Evolutionary conservation across 139 green algal species (phyloP), one percentile per base, ranked within the genome.

Genomic region (Dunaliella sp.): DNA sequence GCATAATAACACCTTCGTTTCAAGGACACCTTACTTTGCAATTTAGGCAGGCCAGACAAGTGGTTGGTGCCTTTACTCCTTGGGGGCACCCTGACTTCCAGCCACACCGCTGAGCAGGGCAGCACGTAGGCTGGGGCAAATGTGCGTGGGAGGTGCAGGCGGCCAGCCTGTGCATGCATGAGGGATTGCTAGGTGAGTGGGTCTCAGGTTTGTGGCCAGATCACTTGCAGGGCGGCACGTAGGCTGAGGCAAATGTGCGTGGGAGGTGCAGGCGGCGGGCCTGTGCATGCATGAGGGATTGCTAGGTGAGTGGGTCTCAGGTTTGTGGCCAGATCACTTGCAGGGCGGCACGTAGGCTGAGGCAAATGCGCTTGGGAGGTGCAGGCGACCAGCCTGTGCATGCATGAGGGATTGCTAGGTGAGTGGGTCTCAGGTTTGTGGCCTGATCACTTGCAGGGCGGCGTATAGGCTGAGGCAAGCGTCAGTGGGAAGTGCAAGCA

Each of bases 11-110:
- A n/a, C n/a, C n/a, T n/a, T n/a, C n/a, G n/a, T n/a, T n/a, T n/a
- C n/a, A n/a, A n/a, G n/a, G n/a, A n/a, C n/a, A n/a, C n/a, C 79
- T 34, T 36, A 90, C 87, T 80, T 78, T 86, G 87, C 36, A 90
- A 36, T 24, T 38, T 28, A 0, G 87, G 87, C 75, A 83, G 86
- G 48, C 74, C 84, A 48, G 78, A 30, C 34, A 89, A 38, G 26
- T 32, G 34, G 1, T 0, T 0, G 0, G 73, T 82, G 24, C 31
- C 32, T 26, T 3, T 81, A 16, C 57, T 36, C 48, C 16, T 28
- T 73, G 1, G 38, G 36, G 36, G 81, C 74, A 65, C 48, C 48
- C 22, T 59, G 38, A 90, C 73, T 26, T 76, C 59, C 73, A 88
- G n/a, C 88, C 88, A 89, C 79, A 37, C 58, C 0, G 57, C 80